A percentile compares a stretch with the other conserved stretches of the same genome.
These are phyloP conservation scores for Luvunga scandens DNA, from an alignment of 345 rosid genomes.

Conservation along the genomic window DNA sequence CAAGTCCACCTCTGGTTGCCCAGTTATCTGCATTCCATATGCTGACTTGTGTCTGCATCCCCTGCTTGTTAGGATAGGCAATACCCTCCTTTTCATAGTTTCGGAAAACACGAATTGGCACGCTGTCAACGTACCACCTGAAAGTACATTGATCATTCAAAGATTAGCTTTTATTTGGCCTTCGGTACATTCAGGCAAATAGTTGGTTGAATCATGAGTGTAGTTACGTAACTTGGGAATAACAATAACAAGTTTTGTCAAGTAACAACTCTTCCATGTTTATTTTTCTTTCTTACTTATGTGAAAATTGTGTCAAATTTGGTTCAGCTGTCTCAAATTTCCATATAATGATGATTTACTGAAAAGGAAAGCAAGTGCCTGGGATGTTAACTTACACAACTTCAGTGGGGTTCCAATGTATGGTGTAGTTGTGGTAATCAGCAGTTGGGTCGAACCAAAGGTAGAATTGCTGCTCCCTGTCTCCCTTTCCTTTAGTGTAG, in stretches of 20 bases:
- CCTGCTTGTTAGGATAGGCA: slow-evolving; percentile 71
- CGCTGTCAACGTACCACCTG: slow-evolving; percentile 63
- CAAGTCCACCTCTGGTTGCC: slow-evolving; percentile 77
- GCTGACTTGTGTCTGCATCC: slow-evolving; percentile 62
- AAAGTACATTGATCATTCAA: slow-evolving; percentile 12
- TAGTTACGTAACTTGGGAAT: background rate
- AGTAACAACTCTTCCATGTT: background rate
- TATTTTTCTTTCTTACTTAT: background rate
- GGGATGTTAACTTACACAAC: slow-evolving; percentile 45
- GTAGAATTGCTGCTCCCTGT: slow-evolving; percentile 56
- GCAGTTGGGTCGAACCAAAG: slow-evolving; percentile 63
- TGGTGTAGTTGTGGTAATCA: slow-evolving; percentile 79
- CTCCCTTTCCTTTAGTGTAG: slow-evolving; percentile 60
- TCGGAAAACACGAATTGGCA: slow-evolving; percentile 56
- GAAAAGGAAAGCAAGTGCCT: background rate
- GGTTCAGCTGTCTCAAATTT: background rate
- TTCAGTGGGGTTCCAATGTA: slow-evolving; percentile 66
- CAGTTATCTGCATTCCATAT: slow-evolving; percentile 77
- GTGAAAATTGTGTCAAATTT: background rate
- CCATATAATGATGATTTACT: background rate
- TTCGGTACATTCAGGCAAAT: background rate
- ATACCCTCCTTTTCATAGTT: slow-evolving; percentile 57
- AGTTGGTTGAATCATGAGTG: background rate
- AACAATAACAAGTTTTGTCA: background rate
- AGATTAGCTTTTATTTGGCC: background rate